Conservation (phyloP, 305 asterid genomes). For the Vinca major region DNA sequence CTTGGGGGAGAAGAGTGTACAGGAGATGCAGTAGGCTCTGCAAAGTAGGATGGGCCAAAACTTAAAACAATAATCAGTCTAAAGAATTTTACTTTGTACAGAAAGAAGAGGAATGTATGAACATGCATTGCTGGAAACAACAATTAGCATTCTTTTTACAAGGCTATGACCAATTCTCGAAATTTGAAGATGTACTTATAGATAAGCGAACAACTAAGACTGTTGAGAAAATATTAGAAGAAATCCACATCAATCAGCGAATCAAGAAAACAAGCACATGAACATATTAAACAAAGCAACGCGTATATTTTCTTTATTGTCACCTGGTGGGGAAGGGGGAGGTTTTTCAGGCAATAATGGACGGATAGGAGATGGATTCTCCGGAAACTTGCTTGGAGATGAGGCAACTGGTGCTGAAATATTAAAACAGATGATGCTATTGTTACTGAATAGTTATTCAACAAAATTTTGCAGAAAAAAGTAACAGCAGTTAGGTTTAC, state of each 20-base stretch:
- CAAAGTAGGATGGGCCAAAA: conserved; percentile 13
- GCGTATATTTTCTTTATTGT: conserved; percentile 14
- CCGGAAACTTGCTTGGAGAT: conserved; percentile 37
- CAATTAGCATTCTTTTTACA: background rate
- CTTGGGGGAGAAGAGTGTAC: conserved; percentile 37
- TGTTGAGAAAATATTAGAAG: background rate
- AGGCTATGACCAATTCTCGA: background rate
- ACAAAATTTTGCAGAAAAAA: conserved; percentile 1
- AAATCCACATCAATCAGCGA: background rate
- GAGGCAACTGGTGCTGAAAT: conserved; percentile 27
- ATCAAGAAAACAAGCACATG: conserved; percentile 3
- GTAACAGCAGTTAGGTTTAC: conserved; percentile 20
- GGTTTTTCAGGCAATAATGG: conserved; percentile 35
- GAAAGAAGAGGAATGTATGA: no score
- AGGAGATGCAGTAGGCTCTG: conserved; percentile 34
- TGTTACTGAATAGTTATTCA: background rate
- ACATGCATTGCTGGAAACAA: background rate
- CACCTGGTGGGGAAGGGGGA: conserved; percentile 67
- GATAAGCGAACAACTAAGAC: background rate
- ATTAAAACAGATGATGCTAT: conserved; percentile 12
- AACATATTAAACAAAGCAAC: conserved; percentile 2
- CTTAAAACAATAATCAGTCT: no score
- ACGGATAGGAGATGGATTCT: conserved; percentile 23
- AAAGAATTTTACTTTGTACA: background rate
- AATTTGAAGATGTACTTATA: background rate